phyloP scores from a whole-genome alignment of 176 grass and related monocot genomes.

The Chrysopogon serrulatus region DNA sequence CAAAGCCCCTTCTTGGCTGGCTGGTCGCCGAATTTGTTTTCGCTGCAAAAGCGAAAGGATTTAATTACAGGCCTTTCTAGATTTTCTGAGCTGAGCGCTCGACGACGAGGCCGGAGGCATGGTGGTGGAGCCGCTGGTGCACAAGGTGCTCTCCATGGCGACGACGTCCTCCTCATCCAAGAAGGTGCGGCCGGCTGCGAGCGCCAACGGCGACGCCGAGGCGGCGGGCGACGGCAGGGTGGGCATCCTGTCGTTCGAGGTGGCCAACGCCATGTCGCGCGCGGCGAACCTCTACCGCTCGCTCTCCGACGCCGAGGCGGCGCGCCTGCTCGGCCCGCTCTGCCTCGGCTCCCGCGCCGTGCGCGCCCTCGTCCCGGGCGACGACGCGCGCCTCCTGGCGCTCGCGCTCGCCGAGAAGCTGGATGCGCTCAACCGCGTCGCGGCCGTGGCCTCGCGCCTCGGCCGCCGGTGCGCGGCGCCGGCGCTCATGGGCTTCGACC shows the following conservation, averaged over 20 bases:
- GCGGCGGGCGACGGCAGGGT: constrained; percentile 28
- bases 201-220: background rate
- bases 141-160: constrained; percentile 69
- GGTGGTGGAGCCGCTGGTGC: constrained; percentile 67
- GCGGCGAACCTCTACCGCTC: constrained; percentile 72
- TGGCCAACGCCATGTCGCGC: constrained; percentile 90
- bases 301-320: constrained; percentile 69
- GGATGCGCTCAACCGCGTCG: constrained; percentile 78
- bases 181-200: constrained; percentile 39
- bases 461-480: constrained; percentile 68
- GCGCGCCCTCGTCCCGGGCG: constrained; percentile 63
- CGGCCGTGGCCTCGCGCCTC: constrained; percentile 64
- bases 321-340: constrained; percentile 38
- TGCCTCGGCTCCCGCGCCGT: constrained; percentile 62
- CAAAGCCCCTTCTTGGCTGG: background rate
- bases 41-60: background rate
- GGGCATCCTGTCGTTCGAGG: constrained; percentile 89
- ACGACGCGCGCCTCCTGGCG: constrained; percentile 68
- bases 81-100: background rate
- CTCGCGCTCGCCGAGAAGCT: constrained; percentile 90
- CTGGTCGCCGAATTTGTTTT: background rate
- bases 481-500: constrained; percentile 72
- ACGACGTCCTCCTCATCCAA: constrained; percentile 36
- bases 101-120: background rate
- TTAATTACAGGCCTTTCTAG: background rate